Evolutionary conservation across 192 early-diverging fungal genomes (phyloP).

Genomic region (Dimargaris cristalligena): DNA sequence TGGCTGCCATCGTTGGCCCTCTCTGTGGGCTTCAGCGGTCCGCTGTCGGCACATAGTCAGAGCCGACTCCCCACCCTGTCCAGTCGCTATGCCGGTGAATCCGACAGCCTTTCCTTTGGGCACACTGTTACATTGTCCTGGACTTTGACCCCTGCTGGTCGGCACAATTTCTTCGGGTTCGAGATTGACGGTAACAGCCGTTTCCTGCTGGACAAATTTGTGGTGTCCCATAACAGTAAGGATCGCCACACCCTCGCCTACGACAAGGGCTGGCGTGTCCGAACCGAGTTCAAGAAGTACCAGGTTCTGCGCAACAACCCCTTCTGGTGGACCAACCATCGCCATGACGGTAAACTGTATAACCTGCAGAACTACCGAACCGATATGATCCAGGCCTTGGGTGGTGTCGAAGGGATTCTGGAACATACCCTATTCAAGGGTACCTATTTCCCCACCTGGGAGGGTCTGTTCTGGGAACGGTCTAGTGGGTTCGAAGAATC

Average conservation of each 20-base stretch:
- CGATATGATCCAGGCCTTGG: constrained; percentile 97
- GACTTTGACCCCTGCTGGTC: background rate
- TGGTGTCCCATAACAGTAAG: constrained; percentile 38
- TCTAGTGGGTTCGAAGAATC: constrained; percentile 53
- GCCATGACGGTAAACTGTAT: constrained; percentile 83
- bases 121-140: constrained; percentile 1
- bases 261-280: constrained; percentile 96
- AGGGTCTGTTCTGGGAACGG: constrained; percentile 95
- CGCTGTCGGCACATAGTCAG: background rate
- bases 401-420: constrained; percentile 95
- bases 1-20: too few species aligned
- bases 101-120: background rate
- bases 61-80: background rate
- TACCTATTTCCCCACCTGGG: constrained; percentile 96
- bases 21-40: too few species aligned
- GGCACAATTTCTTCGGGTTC: constrained; percentile 26
- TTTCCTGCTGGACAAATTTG: constrained; percentile 14
- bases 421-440: constrained; percentile 98
- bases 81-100: background rate
- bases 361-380: constrained; percentile 96
- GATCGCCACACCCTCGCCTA: constrained; percentile 98
- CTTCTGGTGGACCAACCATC: constrained; percentile 78
- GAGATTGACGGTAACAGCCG: constrained; percentile 29
- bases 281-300: constrained; percentile 95
- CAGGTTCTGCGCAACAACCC: constrained; percentile 90